Conservation (phyloP, 2,329 filamentous ascomycete genomes). For the Didymella pinodella region DNA sequence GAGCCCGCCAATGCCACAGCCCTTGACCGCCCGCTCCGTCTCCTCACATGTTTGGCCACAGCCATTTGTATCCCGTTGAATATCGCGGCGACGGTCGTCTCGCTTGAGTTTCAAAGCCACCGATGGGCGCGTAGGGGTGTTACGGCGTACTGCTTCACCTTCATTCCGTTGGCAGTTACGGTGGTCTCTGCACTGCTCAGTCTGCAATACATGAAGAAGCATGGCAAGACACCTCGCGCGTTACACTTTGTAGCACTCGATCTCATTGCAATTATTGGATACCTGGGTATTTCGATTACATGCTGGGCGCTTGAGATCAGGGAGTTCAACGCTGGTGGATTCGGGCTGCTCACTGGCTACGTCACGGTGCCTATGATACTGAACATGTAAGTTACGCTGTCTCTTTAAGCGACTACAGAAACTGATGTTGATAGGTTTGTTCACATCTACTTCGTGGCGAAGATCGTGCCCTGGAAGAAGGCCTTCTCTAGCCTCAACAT, state of each 20-base stretch:
- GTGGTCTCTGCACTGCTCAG: constrained; percentile 1
- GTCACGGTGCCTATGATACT: constrained; percentile 15
- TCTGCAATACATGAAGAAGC: constrained; percentile 15
- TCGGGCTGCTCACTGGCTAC: constrained; percentile 15
- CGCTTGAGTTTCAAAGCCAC: background rate
- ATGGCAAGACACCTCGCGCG: constrained; percentile 10
- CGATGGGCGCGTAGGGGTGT: background rate
- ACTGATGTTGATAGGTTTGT: constrained; percentile 8
- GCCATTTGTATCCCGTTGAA: constrained; percentile 12
- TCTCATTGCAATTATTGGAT: background rate
- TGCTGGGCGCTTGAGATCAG: constrained; percentile 15
- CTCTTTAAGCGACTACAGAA: no score
- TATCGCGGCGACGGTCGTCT: constrained; percentile 11
- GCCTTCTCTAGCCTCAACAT: background rate
- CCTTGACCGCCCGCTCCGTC: constrained; percentile 13
- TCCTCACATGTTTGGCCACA: constrained; percentile 13
- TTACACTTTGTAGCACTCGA: constrained; percentile 8
- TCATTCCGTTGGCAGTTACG: constrained; percentile 17
- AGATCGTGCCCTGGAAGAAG: constrained; percentile 3
- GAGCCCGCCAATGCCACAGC: constrained; percentile 1
- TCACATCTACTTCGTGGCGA: constrained; percentile 13
- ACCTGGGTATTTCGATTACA: constrained; percentile 8
- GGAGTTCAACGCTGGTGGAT: constrained; percentile 3
- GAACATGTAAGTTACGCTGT: constrained; percentile 9
- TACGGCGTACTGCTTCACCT: constrained; percentile 15